Conservation (phyloP, 2,329 filamentous ascomycete species). For the Celoporthe dispersa region DNA sequence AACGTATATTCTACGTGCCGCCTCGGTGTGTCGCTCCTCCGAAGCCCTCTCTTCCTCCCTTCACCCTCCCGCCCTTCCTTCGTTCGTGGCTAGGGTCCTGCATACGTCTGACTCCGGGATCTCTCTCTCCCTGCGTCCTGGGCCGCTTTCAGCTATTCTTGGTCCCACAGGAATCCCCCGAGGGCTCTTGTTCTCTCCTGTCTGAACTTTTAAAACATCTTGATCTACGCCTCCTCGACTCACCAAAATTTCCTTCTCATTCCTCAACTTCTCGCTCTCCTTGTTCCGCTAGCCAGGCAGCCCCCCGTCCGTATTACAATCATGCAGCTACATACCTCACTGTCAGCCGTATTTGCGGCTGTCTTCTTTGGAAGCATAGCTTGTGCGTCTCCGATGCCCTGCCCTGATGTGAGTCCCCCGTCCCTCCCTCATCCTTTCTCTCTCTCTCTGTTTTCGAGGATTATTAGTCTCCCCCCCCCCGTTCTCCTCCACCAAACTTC, state of each 20-base stretch:
- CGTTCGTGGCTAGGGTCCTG: constrained; percentile 4
- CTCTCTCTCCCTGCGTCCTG: constrained; percentile 1
- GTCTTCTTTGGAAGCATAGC: constrained; percentile 24
- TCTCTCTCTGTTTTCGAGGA: background rate
- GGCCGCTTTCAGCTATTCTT: constrained; percentile 11
- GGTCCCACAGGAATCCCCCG: background rate
- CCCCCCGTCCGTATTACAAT: background rate
- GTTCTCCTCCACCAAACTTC: background rate
- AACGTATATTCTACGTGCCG: background rate
- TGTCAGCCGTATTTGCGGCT: constrained; percentile 23
- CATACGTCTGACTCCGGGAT: background rate
- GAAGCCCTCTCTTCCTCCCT: background rate
- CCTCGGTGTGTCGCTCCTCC: background rate
- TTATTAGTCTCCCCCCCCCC: background rate
- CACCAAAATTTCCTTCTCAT: background rate
- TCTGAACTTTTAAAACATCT: background rate
- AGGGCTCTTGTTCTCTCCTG: background rate
- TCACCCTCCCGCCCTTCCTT: constrained; percentile 9
- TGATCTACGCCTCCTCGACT: background rate
- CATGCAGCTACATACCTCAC: constrained; percentile 22
- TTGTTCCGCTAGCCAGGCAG: background rate
- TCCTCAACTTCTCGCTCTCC: background rate
- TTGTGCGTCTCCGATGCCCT: constrained; percentile 25
- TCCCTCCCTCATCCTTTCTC: background rate
- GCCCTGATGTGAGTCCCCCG: constrained; percentile 27